Base-by-base conservation (phyloP, 2,329 filamentous ascomycete genomes). In the Xylariales sp. region DNA sequence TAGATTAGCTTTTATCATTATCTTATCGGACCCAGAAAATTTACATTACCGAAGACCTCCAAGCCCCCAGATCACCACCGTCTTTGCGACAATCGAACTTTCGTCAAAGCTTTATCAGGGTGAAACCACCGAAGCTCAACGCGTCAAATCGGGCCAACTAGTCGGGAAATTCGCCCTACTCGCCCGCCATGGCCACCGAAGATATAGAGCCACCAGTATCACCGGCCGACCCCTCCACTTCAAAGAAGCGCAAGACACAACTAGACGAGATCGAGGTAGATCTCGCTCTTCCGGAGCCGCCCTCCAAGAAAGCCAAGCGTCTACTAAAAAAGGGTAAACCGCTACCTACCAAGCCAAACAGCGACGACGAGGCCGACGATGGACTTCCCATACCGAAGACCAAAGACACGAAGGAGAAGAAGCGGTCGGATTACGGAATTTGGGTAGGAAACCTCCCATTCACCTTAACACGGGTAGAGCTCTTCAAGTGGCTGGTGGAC, bases 361-460 rank as follows among this genome's bases (percentile, higher is more conserved):
- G 80, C 64, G 80, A 81, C 62, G 81, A 80, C 53, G 81, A 83
- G 64, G 76, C 77, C 4, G 75, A 83, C 69, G 77, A 75, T 32
- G 74, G 72, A 3, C 73, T 77, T 7, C 46, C 65, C 0, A 50
- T 76, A 10, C 73, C 75, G 0, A 75, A 77, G 18, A 70, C 68
- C 67, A 79, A 81, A 45, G 77, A 81, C 64, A 80, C 81, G 67
- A 81, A 82, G 65, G 83, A 85, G 62, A 84, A 86, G 72, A 82
- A 84, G 73, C 90, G 93, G 67, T 96, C 93, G 9, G 89, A 92
- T 18, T 90, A 93, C 80, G 93, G 94, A 69, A 89, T 99, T 72
- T 99, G 96, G 96, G 93, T 99, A 74, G 96, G 97, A 75, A 99
- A 99, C 80, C 82, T 99, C 70, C 89, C 92, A n/a, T 99, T 95